These are phyloP conservation scores for Russula compacta DNA, from an alignment of 768 basidiomycete genomes.

Conservation along the genomic window DNA sequence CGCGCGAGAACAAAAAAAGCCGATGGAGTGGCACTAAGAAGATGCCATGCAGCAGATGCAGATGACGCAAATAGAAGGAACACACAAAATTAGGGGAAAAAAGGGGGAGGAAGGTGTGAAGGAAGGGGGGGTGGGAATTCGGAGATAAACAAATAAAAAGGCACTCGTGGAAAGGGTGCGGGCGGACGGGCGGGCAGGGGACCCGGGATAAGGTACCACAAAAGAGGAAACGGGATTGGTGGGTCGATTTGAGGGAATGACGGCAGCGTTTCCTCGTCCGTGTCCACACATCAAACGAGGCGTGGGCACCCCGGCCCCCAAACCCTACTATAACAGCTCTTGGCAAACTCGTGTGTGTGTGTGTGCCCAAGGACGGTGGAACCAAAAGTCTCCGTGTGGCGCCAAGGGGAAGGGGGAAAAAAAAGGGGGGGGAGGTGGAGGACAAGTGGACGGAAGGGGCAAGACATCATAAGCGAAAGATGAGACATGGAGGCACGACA, in stretches of 20 bases:
- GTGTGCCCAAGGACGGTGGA: background rate
- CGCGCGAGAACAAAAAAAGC: background rate
- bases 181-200: background rate
- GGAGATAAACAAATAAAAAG: background rate
- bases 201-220: background rate
- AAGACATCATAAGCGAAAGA: constrained; percentile 14
- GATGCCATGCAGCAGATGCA: background rate
- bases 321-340: background rate
- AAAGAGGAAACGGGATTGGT: constrained; percentile 13
- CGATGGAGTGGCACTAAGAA: background rate
- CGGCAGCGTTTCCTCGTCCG: background rate
- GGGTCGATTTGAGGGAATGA: background rate
- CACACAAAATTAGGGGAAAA: background rate
- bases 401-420: background rate
- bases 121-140: background rate
- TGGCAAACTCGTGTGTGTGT: background rate
- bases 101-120: background rate
- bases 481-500: constrained; percentile 21
- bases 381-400: background rate
- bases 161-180: background rate
- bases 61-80: constrained; percentile 6
- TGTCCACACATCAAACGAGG: background rate
- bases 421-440: background rate
- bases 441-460: background rate
- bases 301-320: background rate